Evolutionary conservation across 768 basidiomycete genomes (phyloP), one percentile per base, ranked within the genome.

Genomic region (Neoboletus brunneissimus): DNA sequence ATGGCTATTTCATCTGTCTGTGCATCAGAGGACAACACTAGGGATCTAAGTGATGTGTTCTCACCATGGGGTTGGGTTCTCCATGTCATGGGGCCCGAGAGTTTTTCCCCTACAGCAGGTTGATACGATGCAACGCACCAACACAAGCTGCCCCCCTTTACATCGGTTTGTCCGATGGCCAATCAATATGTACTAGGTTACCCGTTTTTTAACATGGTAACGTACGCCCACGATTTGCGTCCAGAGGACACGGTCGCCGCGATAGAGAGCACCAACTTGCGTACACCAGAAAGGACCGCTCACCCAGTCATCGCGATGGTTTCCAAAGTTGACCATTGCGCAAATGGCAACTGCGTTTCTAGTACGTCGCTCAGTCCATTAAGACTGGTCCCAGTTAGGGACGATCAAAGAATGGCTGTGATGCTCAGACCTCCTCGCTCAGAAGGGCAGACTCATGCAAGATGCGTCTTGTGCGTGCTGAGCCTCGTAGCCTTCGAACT

Each of bases 361-460:
- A 60, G 64, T 73, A 65, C 56, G 65, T 60, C 64, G 62, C 62
- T 55, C 58, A 56, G 67, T 54, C 61, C 58, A 10, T 66, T 16
- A 69, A 22, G 64, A 59, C 64, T 53, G 53, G 63, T 61, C 67
- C 60, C 62, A 7, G 61, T 51, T 62, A 63, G 70, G 59, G 66
- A 67, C 67, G 44, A 63, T 71, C 61, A 55, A 25, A 60, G 60
- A 64, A 53, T 63, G 67, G 63, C 62, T 48, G 55, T 23, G 54
- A 63, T 48, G 50, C 61, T 71, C 69, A 71, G 66, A 71, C 69
- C 66, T 67, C 71, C 64, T 69, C 64, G 65, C 70, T 68, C 72
- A 64, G 57, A 48, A 70, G 49, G 29, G 60, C 51, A 64, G 64
- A 60, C 53, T 44, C 55, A 54, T 47, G 9, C n/a, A 12, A 16